Conservation (phyloP, 2,329 filamentous ascomycete species). For the Calonectria naviculata region DNA sequence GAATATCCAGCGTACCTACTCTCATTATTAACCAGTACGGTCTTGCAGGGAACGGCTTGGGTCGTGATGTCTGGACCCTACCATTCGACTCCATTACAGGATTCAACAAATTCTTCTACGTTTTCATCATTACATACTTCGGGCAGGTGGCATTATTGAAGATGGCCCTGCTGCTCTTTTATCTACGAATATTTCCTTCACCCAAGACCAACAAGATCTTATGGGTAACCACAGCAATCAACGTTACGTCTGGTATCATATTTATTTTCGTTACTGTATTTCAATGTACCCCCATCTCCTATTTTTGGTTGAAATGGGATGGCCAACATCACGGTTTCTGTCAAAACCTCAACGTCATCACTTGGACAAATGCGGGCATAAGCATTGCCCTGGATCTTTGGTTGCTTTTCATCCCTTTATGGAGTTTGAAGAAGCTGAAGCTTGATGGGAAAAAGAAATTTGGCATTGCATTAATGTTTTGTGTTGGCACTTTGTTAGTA, state of each 20-base stretch:
- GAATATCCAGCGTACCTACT: neutral
- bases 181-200: neutral
- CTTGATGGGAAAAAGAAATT: constrained; percentile 54
- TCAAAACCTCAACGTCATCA: constrained; percentile 54
- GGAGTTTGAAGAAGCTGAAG: constrained; percentile 47
- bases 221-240: constrained; percentile 28
- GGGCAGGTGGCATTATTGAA: neutral
- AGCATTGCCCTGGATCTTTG: constrained; percentile 58
- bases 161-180: neutral
- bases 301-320: constrained; percentile 61
- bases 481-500: neutral
- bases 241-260: constrained; percentile 38
- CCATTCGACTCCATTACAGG: neutral
- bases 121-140: constrained; percentile 49
- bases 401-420: constrained; percentile 41
- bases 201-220: constrained; percentile 45
- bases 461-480: constrained; percentile 54
- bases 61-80: neutral
- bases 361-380: constrained; percentile 57
- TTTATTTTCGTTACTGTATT: constrained; percentile 53
- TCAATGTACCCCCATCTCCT: constrained; percentile 57
- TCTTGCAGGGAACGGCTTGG: neutral
- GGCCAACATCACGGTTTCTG: constrained; percentile 55
- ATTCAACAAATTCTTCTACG: neutral
- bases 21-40: neutral